A percentile compares a stretch with the other conserved stretches of the same genome.
Conservation (phyloP, 2,329 filamentous ascomycete genomes). For the Aspergillus sp. region DNA sequence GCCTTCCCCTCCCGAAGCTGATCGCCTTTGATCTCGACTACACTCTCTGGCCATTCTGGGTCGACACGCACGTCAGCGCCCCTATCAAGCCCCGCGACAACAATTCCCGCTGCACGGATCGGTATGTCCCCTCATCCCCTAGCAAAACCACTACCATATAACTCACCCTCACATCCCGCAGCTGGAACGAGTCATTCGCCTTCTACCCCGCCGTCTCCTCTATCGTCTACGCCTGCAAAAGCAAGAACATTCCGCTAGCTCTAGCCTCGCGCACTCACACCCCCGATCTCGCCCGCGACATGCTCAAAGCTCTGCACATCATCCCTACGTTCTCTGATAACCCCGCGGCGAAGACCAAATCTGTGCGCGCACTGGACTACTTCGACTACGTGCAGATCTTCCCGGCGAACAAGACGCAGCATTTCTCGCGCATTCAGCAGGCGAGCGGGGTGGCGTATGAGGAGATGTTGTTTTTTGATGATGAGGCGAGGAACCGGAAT, state of each 20-base stretch:
- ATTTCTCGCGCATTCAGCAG: constrained; percentile 74
- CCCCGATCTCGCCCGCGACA: constrained; percentile 75
- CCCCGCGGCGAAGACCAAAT: constrained; percentile 46
- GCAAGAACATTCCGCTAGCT: constrained; percentile 60
- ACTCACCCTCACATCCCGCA: constrained; percentile 13
- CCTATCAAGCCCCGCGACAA: constrained; percentile 67
- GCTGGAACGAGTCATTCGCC: constrained; percentile 64
- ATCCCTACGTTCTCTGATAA: constrained; percentile 48
- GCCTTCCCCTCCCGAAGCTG: constrained; percentile 74
- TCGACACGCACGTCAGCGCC: constrained; percentile 83
- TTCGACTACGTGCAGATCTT: constrained; percentile 64
- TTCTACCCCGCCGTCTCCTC: constrained; percentile 72
- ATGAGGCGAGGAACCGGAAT: constrained; percentile 82
- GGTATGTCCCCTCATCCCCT: constrained; percentile 29
- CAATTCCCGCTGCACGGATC: constrained; percentile 47
- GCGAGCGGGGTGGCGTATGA: constrained; percentile 70
- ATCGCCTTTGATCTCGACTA: constrained; percentile 97
- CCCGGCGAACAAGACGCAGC: constrained; percentile 78
- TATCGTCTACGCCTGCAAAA: constrained; percentile 64
- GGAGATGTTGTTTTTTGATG: constrained; percentile 96
- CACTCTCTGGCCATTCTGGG: constrained; percentile 98
- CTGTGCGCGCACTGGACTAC: constrained; percentile 52
- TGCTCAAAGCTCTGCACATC: constrained; percentile 73
- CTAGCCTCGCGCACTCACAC: constrained; percentile 80
- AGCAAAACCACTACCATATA: constrained; percentile 13